Base-by-base conservation (phyloP, 805 yeast genomes). In the Wickerhamiella vanderwaltii region DNA sequence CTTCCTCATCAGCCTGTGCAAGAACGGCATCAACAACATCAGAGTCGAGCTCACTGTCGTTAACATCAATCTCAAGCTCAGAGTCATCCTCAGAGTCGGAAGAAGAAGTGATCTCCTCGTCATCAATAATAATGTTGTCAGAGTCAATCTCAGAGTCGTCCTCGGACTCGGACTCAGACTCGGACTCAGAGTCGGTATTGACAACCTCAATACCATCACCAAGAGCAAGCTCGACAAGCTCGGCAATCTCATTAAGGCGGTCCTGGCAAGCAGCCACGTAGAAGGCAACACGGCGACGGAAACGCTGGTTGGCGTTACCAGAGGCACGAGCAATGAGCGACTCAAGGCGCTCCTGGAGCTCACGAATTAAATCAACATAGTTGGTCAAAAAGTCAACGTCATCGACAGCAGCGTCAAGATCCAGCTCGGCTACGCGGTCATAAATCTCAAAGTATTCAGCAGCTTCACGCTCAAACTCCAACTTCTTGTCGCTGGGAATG, bases 381-480 rank as follows among this genome's bases (percentile, higher is more conserved):
- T 38, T 45, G 20, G 43, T 33, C 18, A 53, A 49, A 45, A 51
- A 49, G 48, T 51, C 54, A 34, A 34, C 47, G 40, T 53, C 53
- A 32, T 49, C 53, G 13, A 46, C 49, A n/a, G 51, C 48, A 29
- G 43, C 31, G 47, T 51, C 54, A 37, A 53, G 49, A 37, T 53
- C 99, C 44, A 53, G 46, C 36, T 48, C 46, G 26, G 51, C 48
- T 29, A 48, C 45, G 43, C 52, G 45, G 44, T 53, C 55, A 43
- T 41, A 52, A 37, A 51, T 40, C 29, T 43, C 48, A 37, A 53
- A 48, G 33, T 47, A 49, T 46, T 51, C 54, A 11, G 46, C 49
- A 24, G 54, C 55, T 51, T 51, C 54, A 32, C 42, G 45, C 40
- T 49, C 49, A 23, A 53, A 44, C 24, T 48, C 46, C 5, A 44